These are phyloP conservation scores for Bacidia gigantensis DNA, from an alignment of 495 filamentous ascomycete genomes.

Conservation along the genomic window DNA sequence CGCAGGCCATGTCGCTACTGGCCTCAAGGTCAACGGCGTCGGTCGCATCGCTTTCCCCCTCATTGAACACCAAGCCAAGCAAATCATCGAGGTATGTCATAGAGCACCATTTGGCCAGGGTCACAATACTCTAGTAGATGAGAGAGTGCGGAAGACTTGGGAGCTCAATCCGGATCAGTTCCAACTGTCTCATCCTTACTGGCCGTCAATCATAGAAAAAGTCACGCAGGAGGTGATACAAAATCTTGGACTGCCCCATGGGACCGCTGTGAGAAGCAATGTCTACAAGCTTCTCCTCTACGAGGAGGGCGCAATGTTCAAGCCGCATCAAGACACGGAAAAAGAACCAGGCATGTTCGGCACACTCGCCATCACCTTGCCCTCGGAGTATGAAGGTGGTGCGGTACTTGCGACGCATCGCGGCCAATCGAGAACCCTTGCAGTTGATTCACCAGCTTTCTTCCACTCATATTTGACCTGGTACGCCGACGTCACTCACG, in stretches of 20 bases:
- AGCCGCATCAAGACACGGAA: constrained; percentile 39
- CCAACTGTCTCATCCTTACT: constrained; percentile 25
- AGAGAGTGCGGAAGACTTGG: constrained; percentile 35
- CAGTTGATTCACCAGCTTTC: constrained; percentile 22
- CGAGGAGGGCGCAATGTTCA: constrained; percentile 40
- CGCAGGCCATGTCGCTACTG: constrained; percentile 16
- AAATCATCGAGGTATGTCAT: constrained; percentile 27
- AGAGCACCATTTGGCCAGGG: constrained; percentile 34
- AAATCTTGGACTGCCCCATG: constrained; percentile 5
- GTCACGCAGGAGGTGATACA: constrained; percentile 5
- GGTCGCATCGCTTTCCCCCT: constrained; percentile 32
- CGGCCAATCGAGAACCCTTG: constrained; percentile 23
- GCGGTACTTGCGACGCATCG: constrained; percentile 32
- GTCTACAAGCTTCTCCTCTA: constrained; percentile 44
- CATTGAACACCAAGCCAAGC: constrained; percentile 25
- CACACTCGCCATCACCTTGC: constrained; percentile 39
- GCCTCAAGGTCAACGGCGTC: constrained; percentile 27
- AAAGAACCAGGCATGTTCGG: constrained; percentile 44
- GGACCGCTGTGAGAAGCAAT: constrained; percentile 21
- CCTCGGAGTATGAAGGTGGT: constrained; percentile 39
- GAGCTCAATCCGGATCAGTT: constrained; percentile 36
- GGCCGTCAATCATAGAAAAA: constrained; percentile 11
- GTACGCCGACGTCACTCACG: constrained; percentile 43
- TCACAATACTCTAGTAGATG: constrained; percentile 33
- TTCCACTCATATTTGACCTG: constrained; percentile 32